Evolutionary conservation across 1,284 basidiomycete genomes (phyloP).

Genomic region (Ustanciosporium gigantosporum): DNA sequence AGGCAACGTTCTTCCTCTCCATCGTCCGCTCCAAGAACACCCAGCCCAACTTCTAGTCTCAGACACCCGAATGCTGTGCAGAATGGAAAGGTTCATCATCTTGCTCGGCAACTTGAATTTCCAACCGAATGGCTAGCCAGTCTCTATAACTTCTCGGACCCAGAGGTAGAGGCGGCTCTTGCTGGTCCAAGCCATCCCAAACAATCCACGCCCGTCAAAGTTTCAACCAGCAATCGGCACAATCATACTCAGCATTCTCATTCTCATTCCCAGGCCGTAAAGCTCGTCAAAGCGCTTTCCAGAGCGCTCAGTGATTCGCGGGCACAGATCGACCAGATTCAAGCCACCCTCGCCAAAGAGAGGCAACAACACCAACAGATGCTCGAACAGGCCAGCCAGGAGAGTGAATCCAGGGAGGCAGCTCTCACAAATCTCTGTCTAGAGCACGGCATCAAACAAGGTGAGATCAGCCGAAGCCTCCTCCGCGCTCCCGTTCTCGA

Average conservation of each 20-base stretch:
- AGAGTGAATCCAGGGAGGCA: conserved; percentile 31
- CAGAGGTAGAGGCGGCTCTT: conserved; percentile 19
- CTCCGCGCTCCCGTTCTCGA: conserved; percentile 37
- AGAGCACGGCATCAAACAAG: conserved; percentile 43
- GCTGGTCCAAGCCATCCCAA: conserved; percentile 19
- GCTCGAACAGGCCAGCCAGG: conserved; percentile 27
- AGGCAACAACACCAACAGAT: conserved; percentile 11
- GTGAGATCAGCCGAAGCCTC: conserved; percentile 38
- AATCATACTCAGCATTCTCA: not conserved
- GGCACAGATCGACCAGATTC: conserved; percentile 13
- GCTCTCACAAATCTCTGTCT: conserved; percentile 36
- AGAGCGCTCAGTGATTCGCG: conserved; percentile 20
- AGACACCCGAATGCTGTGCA: not conserved
- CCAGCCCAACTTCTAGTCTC: conserved; percentile 12
- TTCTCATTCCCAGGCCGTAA: conserved; percentile 10
- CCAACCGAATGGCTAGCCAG: conserved; percentile 28
- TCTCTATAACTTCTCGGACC: conserved; percentile 17
- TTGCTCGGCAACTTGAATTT: conserved; percentile 23
- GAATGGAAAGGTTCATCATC: conserved; percentile 7
- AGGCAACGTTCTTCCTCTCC: not conserved
- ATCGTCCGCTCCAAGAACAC: not conserved
- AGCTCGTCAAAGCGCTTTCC: conserved; percentile 28
- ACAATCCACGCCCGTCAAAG: conserved; percentile 31
- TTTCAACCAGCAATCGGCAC: too few relatives aligned
- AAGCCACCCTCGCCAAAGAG: conserved; percentile 4